These are phyloP conservation scores for Crucihimalaya himalaica DNA, from an alignment of 345 rosid species.

Conservation along the genomic window DNA sequence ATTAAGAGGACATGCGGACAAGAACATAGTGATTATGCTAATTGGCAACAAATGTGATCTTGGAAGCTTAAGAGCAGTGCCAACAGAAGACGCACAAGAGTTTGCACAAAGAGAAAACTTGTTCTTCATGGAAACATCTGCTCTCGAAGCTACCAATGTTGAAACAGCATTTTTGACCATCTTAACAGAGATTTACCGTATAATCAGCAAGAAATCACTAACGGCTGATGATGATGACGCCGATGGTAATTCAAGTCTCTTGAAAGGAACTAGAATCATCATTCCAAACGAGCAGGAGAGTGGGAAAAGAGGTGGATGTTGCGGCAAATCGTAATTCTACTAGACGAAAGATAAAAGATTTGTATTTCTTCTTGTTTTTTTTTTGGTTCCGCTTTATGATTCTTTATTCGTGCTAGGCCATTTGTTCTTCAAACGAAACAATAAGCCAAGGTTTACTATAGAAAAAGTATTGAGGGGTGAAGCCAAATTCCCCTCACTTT, in stretches of 20 bases:
- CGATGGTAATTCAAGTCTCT: conserved; percentile 50
- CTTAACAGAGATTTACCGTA: conserved; percentile 68
- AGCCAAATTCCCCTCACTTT: neutral
- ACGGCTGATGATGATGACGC: conserved; percentile 53
- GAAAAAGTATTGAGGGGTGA: neutral
- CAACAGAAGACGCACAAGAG: conserved; percentile 77
- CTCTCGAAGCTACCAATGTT: conserved; percentile 79
- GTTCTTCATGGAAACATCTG: conserved; percentile 86
- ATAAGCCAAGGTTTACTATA: conserved; percentile 27
- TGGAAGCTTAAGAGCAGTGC: conserved; percentile 76
- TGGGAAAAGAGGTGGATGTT: conserved; percentile 57
- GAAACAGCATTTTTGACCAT: conserved; percentile 73
- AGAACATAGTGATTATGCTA: conserved; percentile 79
- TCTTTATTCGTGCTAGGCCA: conserved; percentile 17
- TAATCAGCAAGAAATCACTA: conserved; percentile 74
- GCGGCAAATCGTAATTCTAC: conserved; percentile 40
- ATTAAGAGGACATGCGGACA: conserved; percentile 79
- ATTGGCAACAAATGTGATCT: conserved; percentile 81
- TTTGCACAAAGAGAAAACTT: conserved; percentile 85
- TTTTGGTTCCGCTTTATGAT: conserved; percentile 2
- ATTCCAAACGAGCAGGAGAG: conserved; percentile 58
- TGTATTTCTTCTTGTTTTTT: conserved; percentile 16
- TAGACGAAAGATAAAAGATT: neutral
- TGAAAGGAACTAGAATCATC: conserved; percentile 72
- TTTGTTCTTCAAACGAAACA: conserved; percentile 36